A percentile compares a stretch with the other conserved stretches of the same genome.
Conservation (phyloP, 2,329 filamentous ascomycete species). For the Aspergillus tamarii region DNA sequence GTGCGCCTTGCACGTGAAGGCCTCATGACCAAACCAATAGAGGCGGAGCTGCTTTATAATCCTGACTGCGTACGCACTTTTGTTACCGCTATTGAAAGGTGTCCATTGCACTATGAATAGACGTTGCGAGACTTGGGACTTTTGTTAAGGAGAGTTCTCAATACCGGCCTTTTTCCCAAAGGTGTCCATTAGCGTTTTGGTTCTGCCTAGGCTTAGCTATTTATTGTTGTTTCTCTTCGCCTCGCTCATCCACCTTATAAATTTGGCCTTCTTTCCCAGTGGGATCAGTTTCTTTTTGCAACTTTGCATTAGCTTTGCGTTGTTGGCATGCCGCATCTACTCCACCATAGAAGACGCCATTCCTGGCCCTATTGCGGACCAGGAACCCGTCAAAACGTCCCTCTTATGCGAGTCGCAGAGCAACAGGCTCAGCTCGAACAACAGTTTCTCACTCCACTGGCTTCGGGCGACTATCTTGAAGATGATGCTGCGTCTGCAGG, state of each 20-base stretch:
- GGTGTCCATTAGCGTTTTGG: neutral
- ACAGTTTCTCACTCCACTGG: slow-evolving; percentile 23
- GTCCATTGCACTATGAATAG: slow-evolving; percentile 10
- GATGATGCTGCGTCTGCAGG: slow-evolving; percentile 39
- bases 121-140: slow-evolving; percentile 11
- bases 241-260: neutral
- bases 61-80: neutral
- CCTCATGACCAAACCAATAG: slow-evolving; percentile 18
- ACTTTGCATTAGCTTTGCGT: neutral
- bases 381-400: slow-evolving; percentile 22
- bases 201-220: neutral
- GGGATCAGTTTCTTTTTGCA: neutral
- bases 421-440: slow-evolving; percentile 14
- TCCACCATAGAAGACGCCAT: slow-evolving; percentile 37
- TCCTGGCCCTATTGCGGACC: slow-evolving; percentile 42
- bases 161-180: neutral
- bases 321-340: slow-evolving; percentile 30
- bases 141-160: slow-evolving; percentile 12
- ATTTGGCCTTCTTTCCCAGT: neutral
- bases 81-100: slow-evolving; percentile 1
- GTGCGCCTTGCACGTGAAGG: slow-evolving; percentile 25
- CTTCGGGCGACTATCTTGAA: slow-evolving; percentile 27
- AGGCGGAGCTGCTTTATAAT: slow-evolving; percentile 23
- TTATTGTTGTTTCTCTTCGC: neutral
- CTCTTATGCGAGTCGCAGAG: slow-evolving; percentile 23